Conservation (phyloP, 148 eudicot genomes). For the Rhododendron kiyosumense region DNA sequence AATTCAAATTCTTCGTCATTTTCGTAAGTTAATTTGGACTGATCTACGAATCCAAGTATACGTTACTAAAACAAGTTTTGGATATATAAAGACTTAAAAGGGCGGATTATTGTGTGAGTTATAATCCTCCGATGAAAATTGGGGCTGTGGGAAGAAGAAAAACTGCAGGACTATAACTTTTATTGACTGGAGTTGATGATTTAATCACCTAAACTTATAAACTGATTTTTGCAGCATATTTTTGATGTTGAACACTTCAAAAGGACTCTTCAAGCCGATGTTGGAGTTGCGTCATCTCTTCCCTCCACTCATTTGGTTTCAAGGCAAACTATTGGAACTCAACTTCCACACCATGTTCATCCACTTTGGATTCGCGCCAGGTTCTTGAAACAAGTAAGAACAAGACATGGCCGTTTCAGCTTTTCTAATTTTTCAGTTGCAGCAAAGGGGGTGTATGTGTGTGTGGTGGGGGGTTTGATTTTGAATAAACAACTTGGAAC, state of each 20-base stretch:
- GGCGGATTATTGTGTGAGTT: too few relatives aligned
- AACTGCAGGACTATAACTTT: not conserved
- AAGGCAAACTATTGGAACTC: constrained; percentile 51
- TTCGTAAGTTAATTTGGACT: too few relatives aligned
- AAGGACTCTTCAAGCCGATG: constrained; percentile 71
- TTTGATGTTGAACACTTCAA: constrained; percentile 69
- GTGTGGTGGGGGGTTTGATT: too few relatives aligned
- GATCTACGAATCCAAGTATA: too few relatives aligned
- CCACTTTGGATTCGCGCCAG: constrained; percentile 74
- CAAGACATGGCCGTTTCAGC: not conserved
- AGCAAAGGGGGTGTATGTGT: not conserved
- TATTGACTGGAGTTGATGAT: not conserved
- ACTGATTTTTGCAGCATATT: constrained; percentile 51
- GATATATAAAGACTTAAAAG: too few relatives aligned
- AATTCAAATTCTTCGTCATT: too few relatives aligned
- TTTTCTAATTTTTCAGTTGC: not conserved
- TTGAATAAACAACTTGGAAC: not conserved
- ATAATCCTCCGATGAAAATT: not conserved
- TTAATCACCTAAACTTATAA: not conserved
- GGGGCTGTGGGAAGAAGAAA: not conserved
- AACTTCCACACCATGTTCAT: constrained; percentile 60
- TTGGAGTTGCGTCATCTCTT: constrained; percentile 61
- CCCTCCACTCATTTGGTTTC: constrained; percentile 66
- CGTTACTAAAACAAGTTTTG: too few relatives aligned
- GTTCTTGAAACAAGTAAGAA: constrained; percentile 59